These are phyloP conservation scores for Dothidotthia symphoricarpi DNA, from an alignment of 2,329 filamentous ascomycete species.

Conservation along the genomic window DNA sequence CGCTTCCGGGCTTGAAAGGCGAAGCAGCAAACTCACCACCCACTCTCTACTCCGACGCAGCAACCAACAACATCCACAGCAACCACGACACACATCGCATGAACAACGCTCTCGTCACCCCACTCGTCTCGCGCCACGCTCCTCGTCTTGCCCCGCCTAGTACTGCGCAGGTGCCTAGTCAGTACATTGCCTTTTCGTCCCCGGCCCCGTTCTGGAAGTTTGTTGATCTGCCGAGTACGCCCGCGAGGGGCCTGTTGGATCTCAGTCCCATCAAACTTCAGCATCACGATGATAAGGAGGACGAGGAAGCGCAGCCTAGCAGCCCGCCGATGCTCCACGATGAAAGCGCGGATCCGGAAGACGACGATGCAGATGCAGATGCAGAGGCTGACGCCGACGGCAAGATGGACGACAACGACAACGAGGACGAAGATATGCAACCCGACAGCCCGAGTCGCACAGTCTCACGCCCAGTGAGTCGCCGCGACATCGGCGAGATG, in stretches of 20 bases:
- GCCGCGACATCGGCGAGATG: constrained; percentile 27
- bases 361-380: constrained; percentile 27
- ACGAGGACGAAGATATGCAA: constrained; percentile 36
- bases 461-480: constrained; percentile 37
- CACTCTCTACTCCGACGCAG: constrained; percentile 37
- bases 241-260: constrained; percentile 49
- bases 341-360: constrained; percentile 29
- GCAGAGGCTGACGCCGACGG: constrained; percentile 32
- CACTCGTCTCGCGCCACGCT: constrained; percentile 69
- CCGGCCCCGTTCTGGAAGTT: constrained; percentile 89
- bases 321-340: constrained; percentile 34
- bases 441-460: constrained; percentile 38
- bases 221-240: constrained; percentile 72
- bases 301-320: constrained; percentile 36
- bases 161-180: constrained; percentile 76
- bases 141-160: constrained; percentile 76
- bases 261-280: constrained; percentile 40
- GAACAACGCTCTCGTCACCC: constrained; percentile 55
- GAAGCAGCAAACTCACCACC: constrained; percentile 39
- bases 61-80: constrained; percentile 31
- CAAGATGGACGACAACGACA: constrained; percentile 27
- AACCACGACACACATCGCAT: constrained; percentile 26
- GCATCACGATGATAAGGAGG: constrained; percentile 32
- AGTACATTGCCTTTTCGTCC: constrained; percentile 81
- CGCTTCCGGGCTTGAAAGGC: constrained; percentile 32